Conservation (phyloP, 192 early-diverging fungal genomes). For the Chytriomyces sp. region DNA sequence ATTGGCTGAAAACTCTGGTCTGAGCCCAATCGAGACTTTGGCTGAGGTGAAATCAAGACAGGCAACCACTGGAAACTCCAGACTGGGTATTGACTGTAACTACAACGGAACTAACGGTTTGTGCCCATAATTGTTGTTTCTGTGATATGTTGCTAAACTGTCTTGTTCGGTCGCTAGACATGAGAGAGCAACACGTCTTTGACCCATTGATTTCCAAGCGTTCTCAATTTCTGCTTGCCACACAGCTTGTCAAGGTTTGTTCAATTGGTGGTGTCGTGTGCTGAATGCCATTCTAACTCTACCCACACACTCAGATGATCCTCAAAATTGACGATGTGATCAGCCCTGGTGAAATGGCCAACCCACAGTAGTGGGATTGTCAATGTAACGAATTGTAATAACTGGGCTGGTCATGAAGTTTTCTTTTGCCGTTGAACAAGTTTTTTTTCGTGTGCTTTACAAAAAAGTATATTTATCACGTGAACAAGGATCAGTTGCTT, state of each 20-base stretch:
- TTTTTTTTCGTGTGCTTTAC: constrained; percentile 5
- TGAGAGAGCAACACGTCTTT: constrained; percentile 97
- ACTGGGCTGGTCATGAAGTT: too few species aligned
- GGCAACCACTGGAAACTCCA: constrained; percentile 80
- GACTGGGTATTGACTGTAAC: constrained; percentile 97
- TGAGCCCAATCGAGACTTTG: constrained; percentile 95
- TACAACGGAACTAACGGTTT: constrained; percentile 82
- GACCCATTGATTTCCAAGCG: constrained; percentile 99
- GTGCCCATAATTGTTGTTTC: neutral
- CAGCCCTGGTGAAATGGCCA: constrained; percentile 33
- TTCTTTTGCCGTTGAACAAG: constrained; percentile 3
- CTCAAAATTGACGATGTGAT: constrained; percentile 62
- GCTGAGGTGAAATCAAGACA: constrained; percentile 95
- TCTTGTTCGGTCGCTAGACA: constrained; percentile 61
- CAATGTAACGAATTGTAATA: too few species aligned
- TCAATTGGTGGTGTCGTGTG: neutral
- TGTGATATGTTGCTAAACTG: neutral
- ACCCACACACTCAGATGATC: constrained; percentile 8
- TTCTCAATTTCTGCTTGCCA: constrained; percentile 96
- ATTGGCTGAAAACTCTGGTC: constrained; percentile 96
- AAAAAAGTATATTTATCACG: constrained; percentile 8
- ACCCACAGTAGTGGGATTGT: constrained; percentile 21
- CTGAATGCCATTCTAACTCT: neutral
- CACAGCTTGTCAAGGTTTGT: constrained; percentile 99
- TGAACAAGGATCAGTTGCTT: neutral